A percentile compares a stretch with the other conserved stretches of the same genome.
phyloP scores from a whole-genome alignment of 768 basidiomycete genomes.

The Kwoniella bestiolae region DNA sequence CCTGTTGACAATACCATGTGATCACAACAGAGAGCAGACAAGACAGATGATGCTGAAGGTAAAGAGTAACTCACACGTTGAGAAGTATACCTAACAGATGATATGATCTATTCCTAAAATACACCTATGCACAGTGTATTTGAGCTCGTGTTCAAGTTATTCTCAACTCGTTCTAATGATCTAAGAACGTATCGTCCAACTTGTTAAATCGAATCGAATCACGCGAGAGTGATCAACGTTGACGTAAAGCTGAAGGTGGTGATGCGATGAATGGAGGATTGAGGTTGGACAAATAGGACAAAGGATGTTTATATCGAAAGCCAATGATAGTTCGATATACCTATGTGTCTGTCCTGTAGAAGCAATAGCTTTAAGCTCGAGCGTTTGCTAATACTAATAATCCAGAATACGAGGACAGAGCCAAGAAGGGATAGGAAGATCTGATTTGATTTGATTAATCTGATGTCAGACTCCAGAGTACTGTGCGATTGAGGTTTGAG shows the following conservation, averaged over 20 bases:
- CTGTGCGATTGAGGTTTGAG: too few species aligned
- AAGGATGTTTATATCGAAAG: background rate
- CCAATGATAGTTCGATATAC: background rate
- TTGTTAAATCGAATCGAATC: background rate
- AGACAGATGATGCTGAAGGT: background rate
- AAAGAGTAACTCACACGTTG: conserved; percentile 1
- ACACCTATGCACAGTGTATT: background rate
- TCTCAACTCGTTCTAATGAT: background rate
- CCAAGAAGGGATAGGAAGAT: background rate
- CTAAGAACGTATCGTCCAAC: background rate
- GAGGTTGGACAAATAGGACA: background rate
- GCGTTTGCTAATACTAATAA: background rate
- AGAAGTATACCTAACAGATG: background rate
- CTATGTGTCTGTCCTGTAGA: background rate
- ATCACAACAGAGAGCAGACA: background rate
- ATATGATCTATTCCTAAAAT: background rate
- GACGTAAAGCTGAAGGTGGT: background rate
- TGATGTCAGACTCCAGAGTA: background rate
- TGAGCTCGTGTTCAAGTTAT: background rate
- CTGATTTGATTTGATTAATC: background rate
- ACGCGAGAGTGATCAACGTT: conserved; percentile 2
- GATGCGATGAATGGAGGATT: background rate
- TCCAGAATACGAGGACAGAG: too few species aligned
- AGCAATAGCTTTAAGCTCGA: conserved; percentile 4
- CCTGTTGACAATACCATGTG: too few species aligned